Base-by-base conservation (phyloP, 139 green algal genomes). In the Ulvella scutata region DNA sequence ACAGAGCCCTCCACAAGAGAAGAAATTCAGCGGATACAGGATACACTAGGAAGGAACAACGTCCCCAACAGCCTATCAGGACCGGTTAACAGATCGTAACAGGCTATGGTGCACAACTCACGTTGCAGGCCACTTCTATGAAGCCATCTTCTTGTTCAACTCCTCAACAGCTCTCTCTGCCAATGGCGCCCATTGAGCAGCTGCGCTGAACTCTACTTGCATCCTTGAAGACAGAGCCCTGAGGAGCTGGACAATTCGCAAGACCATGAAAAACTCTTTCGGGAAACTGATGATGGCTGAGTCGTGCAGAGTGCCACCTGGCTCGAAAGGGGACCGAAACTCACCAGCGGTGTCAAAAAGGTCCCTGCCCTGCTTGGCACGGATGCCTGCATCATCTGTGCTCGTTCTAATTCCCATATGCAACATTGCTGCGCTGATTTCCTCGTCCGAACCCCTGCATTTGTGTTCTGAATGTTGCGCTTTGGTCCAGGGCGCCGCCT, bases 331-430 rank as follows among this genome's bases (percentile, higher is more conserved):
- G 3, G 90, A 89, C 77, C 96, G 84, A n/a, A 95, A 38, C 80
- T 81, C 89, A 6, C 88, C 88, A 0, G 77, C 62, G 7, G 93
- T 98, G 86, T 98, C 91, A 82, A 98, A 98, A 94, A 98, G 98
- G 61, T 90, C 87, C 28, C 84, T 81, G 0, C 87, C 88, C 88
- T 98, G 94, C 73, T 88, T 79, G 10, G 80, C 74, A 28, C 79
- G 76, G 10, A 91, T 43, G 0, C 35, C 74, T 17, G 77, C n/a
- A 29, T 92, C 88, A 2, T 79, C 40, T 51, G 79, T 78, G 29
- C 85, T 86, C 29, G 86, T 93, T 35, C 83, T 80, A 31, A 97
- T 82, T 2, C 91, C 88, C 73, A 96, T 77, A 3, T 67, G 61
- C 1, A 37, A 60, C 73, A 94, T 67, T 1, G 84, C 80, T 0